Evolutionary conservation across 805 yeast genomes (phyloP), one percentile per base, ranked within the genome.

Genomic region (Lipomyces yamanashiensis): DNA sequence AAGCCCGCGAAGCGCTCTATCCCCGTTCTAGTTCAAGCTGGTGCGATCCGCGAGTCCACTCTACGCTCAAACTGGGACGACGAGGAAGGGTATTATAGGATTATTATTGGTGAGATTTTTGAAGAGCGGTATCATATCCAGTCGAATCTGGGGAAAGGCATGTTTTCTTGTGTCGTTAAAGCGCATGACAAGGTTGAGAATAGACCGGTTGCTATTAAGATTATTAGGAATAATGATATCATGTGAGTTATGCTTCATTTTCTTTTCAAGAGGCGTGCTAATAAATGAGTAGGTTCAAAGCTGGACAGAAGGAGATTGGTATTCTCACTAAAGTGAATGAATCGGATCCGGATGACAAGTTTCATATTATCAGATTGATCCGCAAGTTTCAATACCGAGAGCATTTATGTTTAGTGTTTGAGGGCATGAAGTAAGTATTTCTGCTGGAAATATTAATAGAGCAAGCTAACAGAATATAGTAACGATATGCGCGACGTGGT

Each of bases 391-490:
- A 88, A 73, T 96, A 90, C 74, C 88, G 87, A 70, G 88, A 87
- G 67, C 98, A 92, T 77, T 77, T 92, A 39, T 92, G 97, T 76
- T 76, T 92, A 50, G 97, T 90, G 7, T 90, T 91, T 77, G 97
- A 92, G 73, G 75, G 89, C 53, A 75, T 92, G 66, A 87, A 57
- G 64, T 61, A 43, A 10, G 64, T 49, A n/a, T 17, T 19, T 17
- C 7, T 19, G 7, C 2, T 21, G 13, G 4, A 15, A 17, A 21
- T 12, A 28, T n/a, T 23, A 13, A 2, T 33, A 21, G n/a, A 36
- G 28, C 48, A 7, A 10, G 34, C 40, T 53, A 36, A 28, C 34
- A 10, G 41, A 10, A 17, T 28, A 17, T 28, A 66, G 92, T 13
- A 86, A 89, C 15, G 91, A 91, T 71, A 77, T 92, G 56, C 89